Base-by-base conservation (phyloP, 2,329 filamentous ascomycete genomes). In the Orbilia javanica region DNA sequence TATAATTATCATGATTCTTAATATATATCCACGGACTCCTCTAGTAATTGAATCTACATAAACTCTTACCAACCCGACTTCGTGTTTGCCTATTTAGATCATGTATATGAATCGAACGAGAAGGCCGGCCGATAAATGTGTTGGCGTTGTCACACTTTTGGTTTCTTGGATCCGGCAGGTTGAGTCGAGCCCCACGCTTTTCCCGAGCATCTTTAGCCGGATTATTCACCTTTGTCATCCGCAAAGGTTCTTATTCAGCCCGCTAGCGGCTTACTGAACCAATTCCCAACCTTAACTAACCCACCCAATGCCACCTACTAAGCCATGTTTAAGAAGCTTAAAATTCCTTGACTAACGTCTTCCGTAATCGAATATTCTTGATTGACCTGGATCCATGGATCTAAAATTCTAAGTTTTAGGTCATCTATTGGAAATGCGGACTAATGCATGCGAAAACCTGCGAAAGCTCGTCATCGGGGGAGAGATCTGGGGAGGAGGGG, bases 351-450 rank as follows among this genome's bases (percentile, higher is more conserved):
- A 73, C 69, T 66, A 73, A 73, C 48, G 15, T 27, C 53, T 73
- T 44, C 27, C 62, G 64, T 76, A 76, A 76, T 76, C 72, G 36
- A 74, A 60, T 22, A 67, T 68, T 74, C 52, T n/a, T 65, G 55
- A 62, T 52, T 29, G n/a, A 39, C 57, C 39, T 18, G 8, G 31
- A 29, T 27, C 31, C 29, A 39, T 15, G 34, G 8, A 39, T 39
- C 34, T 39, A 39, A 39, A 39, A 29, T 18, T 39, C 36, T 22
- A 60, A 22, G 25, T 50, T 66, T 36, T 57, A 78, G 53, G 74
- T 78, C 74, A 78, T 70, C 70, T 52, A 68, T 78, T 78, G 67
- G 67, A 78, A 78, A 78, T 78, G 62, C 74, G 52, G 42, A 31
- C 70, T 53, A 67, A 71, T 53, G 29, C 60, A 46, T 39, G n/a